phyloP scores from a whole-genome alignment of 2,329 filamentous ascomycete species.

The Pseudonectria buxi region DNA sequence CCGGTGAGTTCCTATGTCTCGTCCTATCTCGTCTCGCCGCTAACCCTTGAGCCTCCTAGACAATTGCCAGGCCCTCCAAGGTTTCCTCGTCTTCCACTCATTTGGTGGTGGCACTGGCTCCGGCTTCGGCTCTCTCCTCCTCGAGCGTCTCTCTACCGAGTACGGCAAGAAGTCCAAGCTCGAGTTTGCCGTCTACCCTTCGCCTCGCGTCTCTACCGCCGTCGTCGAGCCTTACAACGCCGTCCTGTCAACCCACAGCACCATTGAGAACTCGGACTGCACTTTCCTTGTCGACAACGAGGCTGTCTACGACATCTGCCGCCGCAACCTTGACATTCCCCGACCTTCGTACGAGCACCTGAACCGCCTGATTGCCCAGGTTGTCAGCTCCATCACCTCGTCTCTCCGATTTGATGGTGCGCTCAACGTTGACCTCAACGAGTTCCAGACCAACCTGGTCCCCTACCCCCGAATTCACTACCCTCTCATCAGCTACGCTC shows the following conservation, averaged over 20 bases:
- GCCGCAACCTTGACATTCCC: slow-evolving; percentile 62
- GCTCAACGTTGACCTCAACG: slow-evolving; percentile 68
- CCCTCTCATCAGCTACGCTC: slow-evolving; percentile 66
- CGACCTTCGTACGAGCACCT: slow-evolving; percentile 65
- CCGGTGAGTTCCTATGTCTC: slow-evolving; percentile 41
- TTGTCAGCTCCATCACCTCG: slow-evolving; percentile 68
- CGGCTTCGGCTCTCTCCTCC: slow-evolving; percentile 64
- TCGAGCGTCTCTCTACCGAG: slow-evolving; percentile 66
- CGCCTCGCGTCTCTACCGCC: slow-evolving; percentile 61
- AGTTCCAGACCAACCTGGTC: slow-evolving; percentile 72
- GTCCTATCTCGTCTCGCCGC: slow-evolving; percentile 1
- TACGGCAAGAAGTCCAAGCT: slow-evolving; percentile 75
- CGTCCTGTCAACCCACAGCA: slow-evolving; percentile 67
- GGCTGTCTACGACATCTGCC: slow-evolving; percentile 70
- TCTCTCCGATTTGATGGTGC: slow-evolving; percentile 66
- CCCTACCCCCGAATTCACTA: slow-evolving; percentile 70
- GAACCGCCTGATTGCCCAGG: slow-evolving; percentile 66
- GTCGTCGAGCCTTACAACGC: slow-evolving; percentile 71
- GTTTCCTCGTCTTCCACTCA: slow-evolving; percentile 69
- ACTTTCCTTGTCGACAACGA: slow-evolving; percentile 73
- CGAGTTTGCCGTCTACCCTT: slow-evolving; percentile 66
- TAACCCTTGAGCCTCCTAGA: slow-evolving; percentile 36
- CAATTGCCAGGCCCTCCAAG: slow-evolving; percentile 66
- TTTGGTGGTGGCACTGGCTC: slow-evolving; percentile 68
- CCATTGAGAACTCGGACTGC: slow-evolving; percentile 71